These are phyloP conservation scores for Irpex sp. DNA, from an alignment of 1,284 basidiomycete genomes.

Conservation along the genomic window DNA sequence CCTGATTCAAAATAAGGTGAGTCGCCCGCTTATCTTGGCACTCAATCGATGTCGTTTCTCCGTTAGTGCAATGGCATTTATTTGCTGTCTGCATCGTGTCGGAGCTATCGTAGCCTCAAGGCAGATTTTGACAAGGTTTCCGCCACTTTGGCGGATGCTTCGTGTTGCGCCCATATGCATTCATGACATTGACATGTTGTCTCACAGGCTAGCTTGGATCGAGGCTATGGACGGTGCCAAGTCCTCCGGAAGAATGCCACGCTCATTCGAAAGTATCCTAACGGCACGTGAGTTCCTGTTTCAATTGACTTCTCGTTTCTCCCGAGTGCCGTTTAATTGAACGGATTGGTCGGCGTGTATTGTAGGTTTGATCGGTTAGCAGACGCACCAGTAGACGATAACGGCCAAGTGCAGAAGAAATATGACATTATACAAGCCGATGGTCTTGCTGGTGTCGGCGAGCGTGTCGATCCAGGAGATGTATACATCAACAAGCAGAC, in stretches of 20 bases:
- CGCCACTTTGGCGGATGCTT: background rate
- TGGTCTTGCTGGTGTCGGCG: constrained; percentile 93
- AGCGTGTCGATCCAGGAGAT: constrained; percentile 90
- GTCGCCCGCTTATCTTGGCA: constrained; percentile 4
- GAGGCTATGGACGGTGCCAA: constrained; percentile 97
- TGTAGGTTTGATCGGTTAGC: constrained; percentile 88
- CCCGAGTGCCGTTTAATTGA: background rate
- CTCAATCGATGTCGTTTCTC: background rate
- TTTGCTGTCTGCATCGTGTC: background rate
- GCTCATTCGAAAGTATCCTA: constrained; percentile 93
- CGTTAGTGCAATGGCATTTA: background rate
- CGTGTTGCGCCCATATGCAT: constrained; percentile 5
- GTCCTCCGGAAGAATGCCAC: constrained; percentile 96
- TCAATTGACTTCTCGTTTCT: background rate
- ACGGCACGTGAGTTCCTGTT: constrained; percentile 77
- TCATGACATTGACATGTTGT: background rate
- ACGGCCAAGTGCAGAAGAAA: constrained; percentile 74
- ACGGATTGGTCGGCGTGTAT: background rate
- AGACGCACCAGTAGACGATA: constrained; percentile 86
- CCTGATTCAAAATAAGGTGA: constrained; percentile 90
- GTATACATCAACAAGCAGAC: constrained; percentile 97
- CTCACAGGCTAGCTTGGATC: constrained; percentile 83
- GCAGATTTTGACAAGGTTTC: background rate
- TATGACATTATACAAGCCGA: constrained; percentile 91
- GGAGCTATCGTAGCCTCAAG: background rate